Conservation (phyloP, 2,329 filamentous ascomycete genomes). For the Fusarium hainanense region DNA sequence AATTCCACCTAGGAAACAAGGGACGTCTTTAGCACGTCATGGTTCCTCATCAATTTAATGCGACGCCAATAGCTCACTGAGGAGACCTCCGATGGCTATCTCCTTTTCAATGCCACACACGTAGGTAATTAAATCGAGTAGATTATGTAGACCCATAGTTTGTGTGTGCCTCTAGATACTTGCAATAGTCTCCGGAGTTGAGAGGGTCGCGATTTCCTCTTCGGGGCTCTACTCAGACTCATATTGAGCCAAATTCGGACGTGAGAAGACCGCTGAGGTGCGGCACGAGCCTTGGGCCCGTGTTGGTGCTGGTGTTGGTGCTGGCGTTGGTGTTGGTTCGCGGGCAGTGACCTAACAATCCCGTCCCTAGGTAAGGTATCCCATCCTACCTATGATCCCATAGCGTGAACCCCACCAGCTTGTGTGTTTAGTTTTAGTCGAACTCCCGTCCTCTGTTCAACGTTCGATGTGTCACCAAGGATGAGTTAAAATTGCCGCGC, state of each 20-base stretch:
- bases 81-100: not conserved
- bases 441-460: slow-evolving; percentile 27
- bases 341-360: not conserved
- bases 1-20: slow-evolving; percentile 8
- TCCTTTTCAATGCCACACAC: not conserved
- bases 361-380: not conserved
- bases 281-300: slow-evolving; percentile 36
- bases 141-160: not conserved
- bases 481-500: slow-evolving; percentile 20
- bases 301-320: slow-evolving; percentile 4
- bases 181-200: slow-evolving; percentile 1
- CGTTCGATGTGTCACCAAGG: slow-evolving; percentile 26
- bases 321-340: slow-evolving; percentile 5
- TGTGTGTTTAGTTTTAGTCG: slow-evolving; percentile 18
- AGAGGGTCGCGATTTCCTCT: slow-evolving; percentile 15
- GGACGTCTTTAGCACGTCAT: slow-evolving; percentile 36
- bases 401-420: slow-evolving; percentile 20
- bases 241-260: slow-evolving; percentile 23
- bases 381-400: not conserved
- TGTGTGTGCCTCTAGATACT: not conserved
- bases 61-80: not conserved
- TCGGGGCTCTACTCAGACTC: slow-evolving; percentile 6
- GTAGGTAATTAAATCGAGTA: not conserved
- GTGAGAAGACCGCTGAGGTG: slow-evolving; percentile 30
- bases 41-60: slow-evolving; percentile 25